These are phyloP conservation scores for Leccinum variicolor DNA, from an alignment of 768 basidiomycete genomes.

Conservation along the genomic window DNA sequence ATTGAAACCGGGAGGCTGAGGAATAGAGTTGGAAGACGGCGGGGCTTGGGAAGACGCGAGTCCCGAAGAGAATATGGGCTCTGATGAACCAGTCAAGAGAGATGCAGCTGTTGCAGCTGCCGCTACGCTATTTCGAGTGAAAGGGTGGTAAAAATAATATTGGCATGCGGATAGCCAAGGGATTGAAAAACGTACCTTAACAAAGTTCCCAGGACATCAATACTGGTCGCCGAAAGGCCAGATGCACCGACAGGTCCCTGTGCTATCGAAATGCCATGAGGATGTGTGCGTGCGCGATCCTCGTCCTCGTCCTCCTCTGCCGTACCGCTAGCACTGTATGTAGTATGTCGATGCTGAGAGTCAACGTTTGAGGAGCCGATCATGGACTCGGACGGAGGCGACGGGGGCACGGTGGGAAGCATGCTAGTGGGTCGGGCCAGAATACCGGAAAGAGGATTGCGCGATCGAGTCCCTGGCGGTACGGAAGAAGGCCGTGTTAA, in stretches of 20 bases:
- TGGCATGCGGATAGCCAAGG: background rate
- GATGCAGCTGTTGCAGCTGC: conserved; percentile 92
- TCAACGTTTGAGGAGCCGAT: conserved; percentile 1
- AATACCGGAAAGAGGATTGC: conserved; percentile 36
- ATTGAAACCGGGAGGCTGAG: conserved; percentile 10
- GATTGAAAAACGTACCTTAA: conserved; percentile 51
- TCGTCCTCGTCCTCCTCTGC: conserved; percentile 17
- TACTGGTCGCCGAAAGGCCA: conserved; percentile 64
- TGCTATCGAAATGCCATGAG: conserved; percentile 25
- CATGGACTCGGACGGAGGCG: conserved; percentile 5
- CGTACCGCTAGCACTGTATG: background rate
- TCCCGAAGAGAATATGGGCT: conserved; percentile 58
- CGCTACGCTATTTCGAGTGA: conserved; percentile 56
- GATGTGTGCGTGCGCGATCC: conserved; percentile 7
- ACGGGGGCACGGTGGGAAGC: conserved; percentile 19
- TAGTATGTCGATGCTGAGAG: conserved; percentile 2
- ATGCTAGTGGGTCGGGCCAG: conserved; percentile 37
- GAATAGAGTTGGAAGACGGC: conserved; percentile 11
- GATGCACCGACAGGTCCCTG: conserved; percentile 30
- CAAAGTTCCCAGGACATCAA: conserved; percentile 80
- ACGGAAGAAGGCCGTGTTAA: conserved; percentile 20
- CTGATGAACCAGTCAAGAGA: conserved; percentile 68
- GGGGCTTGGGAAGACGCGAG: conserved; percentile 38
- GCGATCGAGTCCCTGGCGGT: conserved; percentile 29
- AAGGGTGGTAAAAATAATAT: background rate